Base-by-base conservation (phyloP, 1,284 basidiomycete species). In the Cryptococcus floricola region DNA sequence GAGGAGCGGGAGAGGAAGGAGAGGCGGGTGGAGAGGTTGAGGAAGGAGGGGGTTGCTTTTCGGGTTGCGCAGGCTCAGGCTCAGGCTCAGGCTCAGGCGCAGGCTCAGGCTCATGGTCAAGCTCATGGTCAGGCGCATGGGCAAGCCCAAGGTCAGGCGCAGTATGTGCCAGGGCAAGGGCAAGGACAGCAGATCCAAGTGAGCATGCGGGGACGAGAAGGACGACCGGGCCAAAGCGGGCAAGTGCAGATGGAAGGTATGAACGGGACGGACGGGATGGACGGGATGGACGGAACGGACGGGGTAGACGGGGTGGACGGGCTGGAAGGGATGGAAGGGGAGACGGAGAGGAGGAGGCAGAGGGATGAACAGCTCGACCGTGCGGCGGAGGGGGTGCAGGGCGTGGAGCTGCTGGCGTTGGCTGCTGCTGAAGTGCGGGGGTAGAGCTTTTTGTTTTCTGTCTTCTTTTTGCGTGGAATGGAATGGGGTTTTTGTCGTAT, bases 391-490 rank as follows among this genome's bases (percentile, higher is more conserved):
- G 48, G 48, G 12, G 48, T 50, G 9, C 28, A 39, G 48, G 48
- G 48, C 5, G 48, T 50, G 12, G 48, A 39, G 48, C 16, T 50
- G 5, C 39, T 50, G 48, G 48, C 48, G 48, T 34, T 50, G 16
- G 48, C 48, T 16, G 48, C 48, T 16, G 48, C 48, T 8, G 48
- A 48, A 18, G 14, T 48, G 27, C 41, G 19, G 14, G 7, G 27
- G 10, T 34, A 34, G 31, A n/a, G 31, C 10, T 10, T 34, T 3
- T 34, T 34, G 31, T 34, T 8, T 34, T 34, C 7, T 31, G 1
- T 31, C 2, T 19, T 19, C 23, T 23, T 23, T 3, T 34, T 34
- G 31, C 31, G 10, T 34, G 10, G 31, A 6, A 34, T 34, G 7
- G n/a, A n/a, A n/a, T n/a, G n/a, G n/a, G 31, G 31, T 3, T 5